Evolutionary conservation across 2,329 filamentous ascomycete species (phyloP).

Genomic region (Diaporthe eres): DNA sequence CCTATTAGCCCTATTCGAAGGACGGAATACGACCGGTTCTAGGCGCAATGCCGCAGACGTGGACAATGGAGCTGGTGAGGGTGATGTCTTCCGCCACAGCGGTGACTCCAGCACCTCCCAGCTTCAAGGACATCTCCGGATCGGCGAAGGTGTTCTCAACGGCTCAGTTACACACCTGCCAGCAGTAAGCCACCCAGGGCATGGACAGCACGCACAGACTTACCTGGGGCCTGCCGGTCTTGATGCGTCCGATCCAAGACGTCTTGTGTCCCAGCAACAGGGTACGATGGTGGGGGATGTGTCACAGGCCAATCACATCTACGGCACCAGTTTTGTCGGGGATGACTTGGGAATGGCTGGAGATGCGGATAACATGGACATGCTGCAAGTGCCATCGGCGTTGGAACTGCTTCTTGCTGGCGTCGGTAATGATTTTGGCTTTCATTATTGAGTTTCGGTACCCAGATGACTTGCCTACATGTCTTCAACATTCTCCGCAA

Average conservation of each 20-base stretch:
- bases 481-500: background rate
- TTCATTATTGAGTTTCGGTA: background rate
- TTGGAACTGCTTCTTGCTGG: constrained; percentile 15
- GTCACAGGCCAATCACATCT: background rate
- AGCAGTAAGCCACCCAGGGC: background rate
- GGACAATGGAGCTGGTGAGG: background rate
- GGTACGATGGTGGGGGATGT: background rate
- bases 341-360: background rate
- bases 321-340: constrained; percentile 2
- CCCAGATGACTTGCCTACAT: background rate
- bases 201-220: background rate
- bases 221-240: background rate
- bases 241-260: background rate
- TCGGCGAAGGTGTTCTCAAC: background rate
- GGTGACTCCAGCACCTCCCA: background rate
- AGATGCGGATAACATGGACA: background rate
- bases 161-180: background rate
- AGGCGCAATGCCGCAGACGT: background rate
- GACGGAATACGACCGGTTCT: background rate
- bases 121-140: background rate
- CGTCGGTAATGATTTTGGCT: constrained; percentile 9
- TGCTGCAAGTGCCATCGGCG: constrained; percentile 11
- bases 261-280: background rate
- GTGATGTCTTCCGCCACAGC: background rate
- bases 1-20: background rate